Evolutionary conservation across 2,329 filamentous ascomycete species (phyloP), one percentile per base, ranked within the genome.

Genomic region (Trichoderma sp.): DNA sequence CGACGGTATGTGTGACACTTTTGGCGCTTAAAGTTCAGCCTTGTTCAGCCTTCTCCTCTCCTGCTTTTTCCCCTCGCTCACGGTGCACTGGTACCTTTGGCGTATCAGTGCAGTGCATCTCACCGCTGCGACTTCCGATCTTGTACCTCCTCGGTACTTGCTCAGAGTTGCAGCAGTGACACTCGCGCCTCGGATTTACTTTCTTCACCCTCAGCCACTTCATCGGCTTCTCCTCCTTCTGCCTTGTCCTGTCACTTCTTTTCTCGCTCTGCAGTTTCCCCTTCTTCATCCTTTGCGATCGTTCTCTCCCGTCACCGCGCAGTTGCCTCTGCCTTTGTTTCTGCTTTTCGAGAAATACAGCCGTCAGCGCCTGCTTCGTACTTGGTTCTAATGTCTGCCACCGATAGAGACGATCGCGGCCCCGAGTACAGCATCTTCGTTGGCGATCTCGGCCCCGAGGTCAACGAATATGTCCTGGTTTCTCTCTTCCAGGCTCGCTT

Each of bases 401-500:
- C 17, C 41, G 52, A 62, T 55, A 93, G 93, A 72, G 95, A 98
- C 77, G 95, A 98, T 76, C 93, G 95, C 75, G 93, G 93, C 68
- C 95, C 95, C 30, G 95, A 99, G 78, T 98, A 88, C 79, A 94
- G 90, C 72, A 98, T 99, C 80, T 99, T 99, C 75, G 95, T 99
- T 66, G 95, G 95, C 71, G 95, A 99, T 75, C 89, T 99, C 68
- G 95, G 95, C 67, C 95, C 96, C 7, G 95, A 99, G 80, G 95
- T 99, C 72, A 99, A 97, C 79, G 95, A 99, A 82, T 98, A 96
- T 74, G 94, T 98, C 65, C 84, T 99, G 67, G 94, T 98, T 62
- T 96, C 93, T 28, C 89, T 99, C 58, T 99, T 99, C 86, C 94
- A 98, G 81, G 90, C 89, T 75, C 92, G 94, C 68, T 99, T 96